Evolutionary conservation across 495 filamentous ascomycete genomes (phyloP).

Genomic region (Ascodesmis nigricans): DNA sequence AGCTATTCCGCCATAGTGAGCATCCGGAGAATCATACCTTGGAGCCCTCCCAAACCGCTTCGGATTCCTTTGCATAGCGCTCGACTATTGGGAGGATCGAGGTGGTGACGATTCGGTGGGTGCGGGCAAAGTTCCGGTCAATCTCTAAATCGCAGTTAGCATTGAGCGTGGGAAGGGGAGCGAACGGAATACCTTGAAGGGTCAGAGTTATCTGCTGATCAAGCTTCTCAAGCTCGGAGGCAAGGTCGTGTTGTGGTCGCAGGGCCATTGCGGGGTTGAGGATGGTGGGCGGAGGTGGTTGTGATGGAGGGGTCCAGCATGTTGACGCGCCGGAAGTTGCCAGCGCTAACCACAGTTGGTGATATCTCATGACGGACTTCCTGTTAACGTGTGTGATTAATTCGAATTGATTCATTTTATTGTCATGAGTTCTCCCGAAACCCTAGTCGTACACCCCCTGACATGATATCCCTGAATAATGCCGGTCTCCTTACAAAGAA

Average conservation of each 20-base stretch:
- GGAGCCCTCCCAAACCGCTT: slow-evolving; percentile 86
- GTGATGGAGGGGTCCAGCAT: too few relatives aligned
- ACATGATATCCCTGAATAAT: not conserved
- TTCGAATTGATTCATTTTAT: too few relatives aligned
- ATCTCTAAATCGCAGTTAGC: slow-evolving; percentile 41
- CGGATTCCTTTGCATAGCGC: slow-evolving; percentile 83
- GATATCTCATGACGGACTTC: too few relatives aligned
- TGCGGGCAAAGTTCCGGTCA: slow-evolving; percentile 91
- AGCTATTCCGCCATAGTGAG: not conserved
- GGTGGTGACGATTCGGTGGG: slow-evolving; percentile 85
- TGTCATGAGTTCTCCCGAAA: too few relatives aligned
- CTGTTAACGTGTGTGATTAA: slow-evolving; percentile 2
- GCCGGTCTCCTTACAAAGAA: not conserved
- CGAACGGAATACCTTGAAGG: slow-evolving; percentile 46
- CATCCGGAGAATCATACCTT: slow-evolving; percentile 33
- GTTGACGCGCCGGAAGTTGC: too few relatives aligned
- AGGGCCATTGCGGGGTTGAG: too few relatives aligned
- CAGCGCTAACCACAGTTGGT: too few relatives aligned
- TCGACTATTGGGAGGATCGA: slow-evolving; percentile 90
- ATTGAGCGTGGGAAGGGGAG: not conserved
- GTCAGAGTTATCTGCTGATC: slow-evolving; percentile 95
- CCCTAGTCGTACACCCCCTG: too few relatives aligned
- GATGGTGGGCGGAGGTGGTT: too few relatives aligned
- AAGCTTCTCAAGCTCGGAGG: slow-evolving; percentile 86
- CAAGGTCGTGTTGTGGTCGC: slow-evolving; percentile 42